Evolutionary conservation across 495 filamentous ascomycete genomes (phyloP), one percentile per base, ranked within the genome.

Genomic region (Penicillium mononematosum): DNA sequence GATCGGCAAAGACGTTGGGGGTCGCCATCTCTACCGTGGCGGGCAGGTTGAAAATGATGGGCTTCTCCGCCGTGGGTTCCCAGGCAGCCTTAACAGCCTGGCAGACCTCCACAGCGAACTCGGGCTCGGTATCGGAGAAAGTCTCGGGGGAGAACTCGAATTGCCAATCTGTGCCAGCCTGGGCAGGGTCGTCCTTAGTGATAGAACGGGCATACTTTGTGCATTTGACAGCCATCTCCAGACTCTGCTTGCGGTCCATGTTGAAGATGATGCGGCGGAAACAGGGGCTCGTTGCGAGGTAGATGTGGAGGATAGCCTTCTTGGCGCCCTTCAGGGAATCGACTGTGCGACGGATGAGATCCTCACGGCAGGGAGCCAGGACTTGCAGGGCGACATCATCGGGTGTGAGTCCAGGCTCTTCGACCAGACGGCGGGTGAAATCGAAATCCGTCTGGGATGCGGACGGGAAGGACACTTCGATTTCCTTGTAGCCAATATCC

Each of bases 81-180:
- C 94, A 98, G 1, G 92, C 92, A n/a, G 78, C 85, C 80, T 97
- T 98, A 57, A 97, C 93, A 25, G 92, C 92, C 70, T 96, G 89
- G 69, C 94, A 98, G 32, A 98, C 84, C 64, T 86, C 70, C 22
- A 97, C 75, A 10, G 87, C 89, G 67, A 88, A 97, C 25, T 93
- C 92, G 11, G 88, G 86, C 59, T 88, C 83, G 14, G 89, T 89
- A 70, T 97, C 94, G 5, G 91, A 96, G 78, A 98, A 98, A 12
- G 90, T 95, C 79, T 98, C 94, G 14, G 94, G 94, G 36, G 88
- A 92, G 78, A 98, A 98, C 72, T 98, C 93, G 64, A 91, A 96
- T 32, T 86, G 85, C 94, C 94, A 98, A 68, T 95, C 84, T 11
- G 94, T 96, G 44, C 72, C 73, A 12, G 75, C 74, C 31, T 83